A percentile compares a stretch with the other conserved stretches of the same genome.
Conservation (phyloP, 768 basidiomycete species). For the Serendipita vermifera region DNA sequence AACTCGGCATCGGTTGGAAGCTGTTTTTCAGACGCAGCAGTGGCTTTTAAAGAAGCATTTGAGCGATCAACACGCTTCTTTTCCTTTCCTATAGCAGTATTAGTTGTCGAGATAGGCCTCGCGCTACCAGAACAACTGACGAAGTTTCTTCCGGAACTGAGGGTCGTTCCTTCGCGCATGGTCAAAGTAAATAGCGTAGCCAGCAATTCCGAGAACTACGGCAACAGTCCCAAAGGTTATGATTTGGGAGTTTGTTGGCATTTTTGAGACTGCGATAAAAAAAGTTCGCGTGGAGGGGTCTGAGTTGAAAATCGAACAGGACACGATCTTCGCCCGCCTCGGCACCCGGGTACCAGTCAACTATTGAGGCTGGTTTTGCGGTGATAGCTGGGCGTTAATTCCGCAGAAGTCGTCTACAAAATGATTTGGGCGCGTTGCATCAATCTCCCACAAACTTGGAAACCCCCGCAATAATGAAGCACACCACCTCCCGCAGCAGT, state of each 20-base stretch:
- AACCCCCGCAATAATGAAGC: background rate
- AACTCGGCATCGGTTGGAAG: slow-evolving; percentile 36
- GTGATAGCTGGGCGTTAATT: too few species aligned
- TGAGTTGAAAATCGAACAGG: too few species aligned
- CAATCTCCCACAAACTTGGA: background rate
- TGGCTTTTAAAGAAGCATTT: slow-evolving; percentile 26
- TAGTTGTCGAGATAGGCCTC: slow-evolving; percentile 9
- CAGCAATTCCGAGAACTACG: slow-evolving; percentile 41
- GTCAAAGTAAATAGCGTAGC: slow-evolving; percentile 90
- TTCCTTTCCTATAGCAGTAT: slow-evolving; percentile 55
- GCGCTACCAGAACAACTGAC: slow-evolving; percentile 35
- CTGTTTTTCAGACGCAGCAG: slow-evolving; percentile 21
- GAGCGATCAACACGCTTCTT: slow-evolving; percentile 77
- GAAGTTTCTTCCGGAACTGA: slow-evolving; percentile 76
- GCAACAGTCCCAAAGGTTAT: slow-evolving; percentile 17
- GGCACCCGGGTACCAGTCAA: too few species aligned
- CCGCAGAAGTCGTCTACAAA: too few species aligned
- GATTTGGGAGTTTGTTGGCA: slow-evolving; percentile 4
- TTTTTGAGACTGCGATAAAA: too few species aligned
- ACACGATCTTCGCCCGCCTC: too few species aligned
- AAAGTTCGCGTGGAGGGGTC: too few species aligned
- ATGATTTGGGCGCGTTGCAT: too few species aligned
- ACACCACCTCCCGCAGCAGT: too few species aligned
- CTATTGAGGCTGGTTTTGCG: too few species aligned
- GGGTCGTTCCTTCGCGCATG: slow-evolving; percentile 80